Evolutionary conservation across 2,329 filamentous ascomycete genomes (phyloP).

Genomic region (Ophiostoma sp.): DNA sequence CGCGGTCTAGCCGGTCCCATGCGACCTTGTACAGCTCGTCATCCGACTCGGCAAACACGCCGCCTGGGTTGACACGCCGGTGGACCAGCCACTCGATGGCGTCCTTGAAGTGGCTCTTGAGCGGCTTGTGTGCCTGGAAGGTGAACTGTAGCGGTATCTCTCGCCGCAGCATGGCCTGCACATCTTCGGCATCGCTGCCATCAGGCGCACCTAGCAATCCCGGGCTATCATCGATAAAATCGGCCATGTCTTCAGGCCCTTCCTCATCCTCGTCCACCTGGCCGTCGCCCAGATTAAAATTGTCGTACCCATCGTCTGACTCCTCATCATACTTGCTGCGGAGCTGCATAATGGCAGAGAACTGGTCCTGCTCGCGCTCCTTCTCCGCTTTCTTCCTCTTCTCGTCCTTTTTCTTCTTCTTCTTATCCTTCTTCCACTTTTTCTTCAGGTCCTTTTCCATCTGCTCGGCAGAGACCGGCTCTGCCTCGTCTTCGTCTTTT

Average conservation of each 20-base stretch:
- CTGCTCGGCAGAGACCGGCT: background rate
- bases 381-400: constrained; percentile 8
- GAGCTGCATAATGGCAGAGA: background rate
- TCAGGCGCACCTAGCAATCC: constrained; percentile 28
- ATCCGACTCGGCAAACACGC: constrained; percentile 55
- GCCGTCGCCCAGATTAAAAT: background rate
- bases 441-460: constrained; percentile 2
- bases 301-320: constrained; percentile 25
- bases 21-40: constrained; percentile 67
- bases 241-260: constrained; percentile 43
- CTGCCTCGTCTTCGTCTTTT: background rate
- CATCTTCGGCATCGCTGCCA: constrained; percentile 49
- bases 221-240: constrained; percentile 60
- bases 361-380: constrained; percentile 13
- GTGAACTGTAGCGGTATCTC: constrained; percentile 71
- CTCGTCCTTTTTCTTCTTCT: constrained; percentile 19
- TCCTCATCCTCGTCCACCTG: background rate
- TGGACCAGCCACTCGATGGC: constrained; percentile 81
- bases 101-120: constrained; percentile 71
- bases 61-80: constrained; percentile 67
- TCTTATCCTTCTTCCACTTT: constrained; percentile 3
- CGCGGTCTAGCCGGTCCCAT: constrained; percentile 70
- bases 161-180: constrained; percentile 39
- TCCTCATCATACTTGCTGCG: constrained; percentile 22
- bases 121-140: constrained; percentile 62